Base-by-base conservation (phyloP, 805 yeast genomes). In the Candida loeiensis region DNA sequence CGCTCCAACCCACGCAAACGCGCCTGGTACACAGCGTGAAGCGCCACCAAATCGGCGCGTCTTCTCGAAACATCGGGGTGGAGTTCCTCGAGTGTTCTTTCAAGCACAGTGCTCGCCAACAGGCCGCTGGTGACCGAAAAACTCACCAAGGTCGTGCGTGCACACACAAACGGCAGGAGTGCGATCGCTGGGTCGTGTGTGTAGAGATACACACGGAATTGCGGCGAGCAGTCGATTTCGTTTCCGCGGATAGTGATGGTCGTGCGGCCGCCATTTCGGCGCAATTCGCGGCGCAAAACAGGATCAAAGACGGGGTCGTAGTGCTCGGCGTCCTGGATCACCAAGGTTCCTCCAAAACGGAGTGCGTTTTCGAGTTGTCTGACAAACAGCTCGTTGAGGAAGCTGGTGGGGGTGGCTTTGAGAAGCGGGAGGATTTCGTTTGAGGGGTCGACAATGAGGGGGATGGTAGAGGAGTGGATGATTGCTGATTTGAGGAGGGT, bases 311-410 rank as follows among this genome's bases (percentile, higher is more conserved):
- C 61, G 0, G 96, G 95, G 55, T 91, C 91, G 53, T 76, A 80
- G 47, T 73, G 64, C 53, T 91, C 97, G 3, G 90, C 89, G 61
- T 91, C 91, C 48, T 78, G 78, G 13, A 91, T 71, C 11, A 90
- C 54, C 6, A 91, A 64, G 1, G 76, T 51, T 2, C 86, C 88
- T 4, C 98, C 97, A 68, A 90, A 90, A 47, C 93, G 67, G 19
- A 90, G 55, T 0, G 95, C 82, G 51, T 87, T 84, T 55, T 89
- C 95, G 12, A 91, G 53, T 31, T 78, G 83, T 47, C 79, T 81
- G 2, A 74, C 55, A 55, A 81, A 85, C 0, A 82, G 76, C 4
- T 70, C 74, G 50, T 85, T 88, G 32, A 83, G 58, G 53, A 91
- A 86, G 50, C 95, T 85, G 0, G 95, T 77, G 0, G 79, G 54